Evolutionary conservation across 352 stramenopile genomes (phyloP), one percentile per base, ranked within the genome.

Genomic region (Phytophthora sojae): DNA sequence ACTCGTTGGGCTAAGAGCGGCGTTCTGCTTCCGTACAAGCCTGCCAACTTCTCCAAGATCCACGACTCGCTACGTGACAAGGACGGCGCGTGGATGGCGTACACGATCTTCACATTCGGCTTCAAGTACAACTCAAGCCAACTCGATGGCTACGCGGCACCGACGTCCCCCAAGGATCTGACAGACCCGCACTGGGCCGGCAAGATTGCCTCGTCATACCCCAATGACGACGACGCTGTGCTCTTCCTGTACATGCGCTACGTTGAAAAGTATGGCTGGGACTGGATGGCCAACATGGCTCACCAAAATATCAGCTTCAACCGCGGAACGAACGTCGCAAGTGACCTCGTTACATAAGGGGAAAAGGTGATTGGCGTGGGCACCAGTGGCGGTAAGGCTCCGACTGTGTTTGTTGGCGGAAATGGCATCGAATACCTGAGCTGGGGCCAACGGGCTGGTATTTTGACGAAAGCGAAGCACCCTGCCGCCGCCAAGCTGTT

Each of bases 361-460:
- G 65, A 61, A 19, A 84, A 81, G 66, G 53, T 65, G 4, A 82
- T 89, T 45, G 65, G 58, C 3, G 68, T 76, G 0, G 75, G 61
- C 11, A 70, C 59, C 4, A 25, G 58, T 12, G 57, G 85, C 76
- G 73, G 58, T 71, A 84, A 84, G 75, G 37, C 37, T n/a, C 12
- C 37, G 5, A 5, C 6, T n/a, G 37, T 19, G 37, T 45, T 45
- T 45, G 9, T 45, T 45, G 37, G 37, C 15, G 37, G 37, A 17
- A 45, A 45, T n/a, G 37, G 12, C 5, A 75, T 58, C n/a, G 71
- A 78, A 6, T 82, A 74, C 60, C 39, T 88, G 6, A 66, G 50
- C 8, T 90, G 82, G 80, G 78, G 75, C 12, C 82, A 90, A 53
- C 80, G 82, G 64, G 69, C 86, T 4, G 79, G 76, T 4, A 87